phyloP scores from a whole-genome alignment of 768 basidiomycete species.

The Epithele typhae region DNA sequence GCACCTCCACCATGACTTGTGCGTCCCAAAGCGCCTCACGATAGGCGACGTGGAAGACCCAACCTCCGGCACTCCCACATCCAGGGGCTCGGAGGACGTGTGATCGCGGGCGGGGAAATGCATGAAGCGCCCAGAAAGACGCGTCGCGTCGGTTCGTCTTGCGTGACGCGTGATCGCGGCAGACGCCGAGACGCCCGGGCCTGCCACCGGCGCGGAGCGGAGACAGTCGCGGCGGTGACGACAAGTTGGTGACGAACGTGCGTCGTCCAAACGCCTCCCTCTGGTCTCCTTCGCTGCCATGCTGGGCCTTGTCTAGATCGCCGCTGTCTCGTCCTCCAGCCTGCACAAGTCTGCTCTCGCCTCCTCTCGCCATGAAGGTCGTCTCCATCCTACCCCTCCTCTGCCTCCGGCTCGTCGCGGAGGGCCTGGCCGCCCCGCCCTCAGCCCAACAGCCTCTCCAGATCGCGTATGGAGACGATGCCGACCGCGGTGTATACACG shows the following conservation, averaged over 20 bases:
- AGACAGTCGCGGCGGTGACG: background rate
- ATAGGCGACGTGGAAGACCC: too few relatives aligned
- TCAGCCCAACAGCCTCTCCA: constrained; percentile 39
- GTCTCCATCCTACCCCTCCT: constrained; percentile 24
- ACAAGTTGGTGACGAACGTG: constrained; percentile 17
- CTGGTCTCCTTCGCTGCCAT: background rate
- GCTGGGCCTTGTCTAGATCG: constrained; percentile 8
- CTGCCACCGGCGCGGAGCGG: too few relatives aligned
- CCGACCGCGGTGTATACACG: constrained; percentile 29
- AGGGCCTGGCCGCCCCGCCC: constrained; percentile 34
- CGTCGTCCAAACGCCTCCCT: background rate
- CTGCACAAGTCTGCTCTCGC: constrained; percentile 1
- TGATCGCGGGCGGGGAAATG: too few relatives aligned
- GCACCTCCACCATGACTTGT: too few relatives aligned
- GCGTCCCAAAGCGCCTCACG: too few relatives aligned
- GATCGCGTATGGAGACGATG: constrained; percentile 16
- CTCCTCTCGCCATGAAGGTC: constrained; percentile 13
- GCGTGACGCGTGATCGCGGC: background rate
- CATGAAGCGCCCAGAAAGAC: too few relatives aligned
- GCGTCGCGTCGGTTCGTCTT: background rate
- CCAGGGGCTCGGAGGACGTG: too few relatives aligned
- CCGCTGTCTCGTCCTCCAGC: constrained; percentile 5
- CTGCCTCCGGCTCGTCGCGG: constrained; percentile 15
- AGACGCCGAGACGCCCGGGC: background rate
- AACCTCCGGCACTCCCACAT: too few relatives aligned